Percentiles rank a stretch among this genome's conserved stretches.
Conservation (phyloP, 2,329 filamentous ascomycete genomes). For the Paecilomyces sp. region DNA sequence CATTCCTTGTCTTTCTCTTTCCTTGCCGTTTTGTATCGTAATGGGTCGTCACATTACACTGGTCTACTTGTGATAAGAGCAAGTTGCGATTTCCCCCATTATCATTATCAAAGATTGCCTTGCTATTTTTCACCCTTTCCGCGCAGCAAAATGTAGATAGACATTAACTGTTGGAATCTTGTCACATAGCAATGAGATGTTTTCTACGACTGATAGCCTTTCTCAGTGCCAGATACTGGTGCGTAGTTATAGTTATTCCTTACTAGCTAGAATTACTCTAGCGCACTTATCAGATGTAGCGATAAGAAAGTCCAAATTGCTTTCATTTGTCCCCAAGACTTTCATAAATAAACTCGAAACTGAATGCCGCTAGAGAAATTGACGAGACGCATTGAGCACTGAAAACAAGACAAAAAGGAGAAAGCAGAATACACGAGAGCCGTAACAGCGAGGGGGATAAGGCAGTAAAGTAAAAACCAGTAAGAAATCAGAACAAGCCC, state of each 20-base stretch:
- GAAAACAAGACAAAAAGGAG: background rate
- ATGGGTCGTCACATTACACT: background rate
- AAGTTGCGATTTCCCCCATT: background rate
- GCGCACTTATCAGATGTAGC: background rate
- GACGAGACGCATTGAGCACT: background rate
- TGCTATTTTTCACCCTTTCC: slow-evolving; percentile 2
- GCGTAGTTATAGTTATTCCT: background rate
- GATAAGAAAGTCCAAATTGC: background rate
- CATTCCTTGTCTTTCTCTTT: background rate
- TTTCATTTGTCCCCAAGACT: background rate
- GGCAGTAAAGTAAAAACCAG: background rate
- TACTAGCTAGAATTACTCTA: too few relatives aligned
- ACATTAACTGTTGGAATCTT: background rate
- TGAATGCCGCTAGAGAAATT: background rate
- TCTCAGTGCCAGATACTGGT: background rate
- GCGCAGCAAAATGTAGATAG: background rate
- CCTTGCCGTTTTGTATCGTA: background rate
- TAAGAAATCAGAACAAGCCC: background rate
- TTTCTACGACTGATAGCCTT: background rate
- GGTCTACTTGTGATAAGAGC: background rate
- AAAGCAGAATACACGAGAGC: background rate
- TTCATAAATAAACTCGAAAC: background rate
- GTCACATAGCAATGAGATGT: background rate
- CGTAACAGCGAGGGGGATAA: background rate
- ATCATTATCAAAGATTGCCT: slow-evolving; percentile 1